Base-by-base conservation (phyloP, 768 basidiomycete species). In the Chalciporus chontae region DNA sequence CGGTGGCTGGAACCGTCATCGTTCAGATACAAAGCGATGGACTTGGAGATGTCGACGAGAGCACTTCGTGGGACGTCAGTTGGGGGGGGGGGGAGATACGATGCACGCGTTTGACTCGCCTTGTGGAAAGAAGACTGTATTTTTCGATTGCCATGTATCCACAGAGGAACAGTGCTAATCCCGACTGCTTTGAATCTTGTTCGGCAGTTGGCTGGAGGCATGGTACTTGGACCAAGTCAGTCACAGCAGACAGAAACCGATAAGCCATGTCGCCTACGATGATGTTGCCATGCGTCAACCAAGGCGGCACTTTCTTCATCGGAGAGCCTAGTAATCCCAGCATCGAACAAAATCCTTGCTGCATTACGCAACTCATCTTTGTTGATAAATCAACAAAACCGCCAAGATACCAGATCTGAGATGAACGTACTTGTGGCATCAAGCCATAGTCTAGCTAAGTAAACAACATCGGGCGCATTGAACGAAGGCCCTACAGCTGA, bases 71-170 rank as follows among this genome's bases (percentile, higher is more conserved):
- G 38, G 24, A 10, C 43, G 49, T 50, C 45, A 43, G 40, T 6
- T 5, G 9, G 21, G 5, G 40, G 8, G 21, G 5, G 40, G 8
- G 39, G 21, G 39, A 49, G 13, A 24, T 26, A 26, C 14, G 26
- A 36, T 4, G 13, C 29, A 15, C 1, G 26, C 7, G 9, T 0
- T 29, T 13, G 11, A 44, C 54, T 73, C 61, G 93, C 94, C 74
- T 80, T 1, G 84, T 76, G 8, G 87, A 81, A 23, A 97, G 73
- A 2, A 92, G 68, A 50, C 77, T 83, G 60, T 88, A 89, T 58
- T 87, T 87, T 59, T 90, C 87, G 24, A 84, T 72, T 4, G 94
- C 89, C 48, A 95, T 77, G 54, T 84, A 85, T 0, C 94, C 94
- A 36, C 90, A 84, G 21, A 97, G 71, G 45, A 90, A 85, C 4